phyloP scores from a whole-genome alignment of 2,329 filamentous ascomycete species.

The Trichothecium roseum region DNA sequence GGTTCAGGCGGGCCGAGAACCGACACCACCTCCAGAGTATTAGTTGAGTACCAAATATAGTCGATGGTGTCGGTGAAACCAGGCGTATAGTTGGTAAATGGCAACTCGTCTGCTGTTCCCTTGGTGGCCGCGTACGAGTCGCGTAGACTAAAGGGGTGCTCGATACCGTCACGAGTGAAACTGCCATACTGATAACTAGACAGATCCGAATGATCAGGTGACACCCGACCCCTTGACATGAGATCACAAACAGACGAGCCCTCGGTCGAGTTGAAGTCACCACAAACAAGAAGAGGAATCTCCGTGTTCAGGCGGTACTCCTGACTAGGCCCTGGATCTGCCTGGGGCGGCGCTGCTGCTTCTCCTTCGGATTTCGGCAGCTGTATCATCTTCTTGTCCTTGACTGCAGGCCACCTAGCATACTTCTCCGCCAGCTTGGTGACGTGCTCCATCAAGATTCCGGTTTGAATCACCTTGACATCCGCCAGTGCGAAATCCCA shows the following conservation, averaged over 20 bases:
- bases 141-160: slow-evolving; percentile 87
- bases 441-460: slow-evolving; percentile 87
- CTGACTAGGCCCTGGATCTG: slow-evolving; percentile 68
- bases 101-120: slow-evolving; percentile 72
- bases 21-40: slow-evolving; percentile 72
- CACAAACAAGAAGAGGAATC: slow-evolving; percentile 84
- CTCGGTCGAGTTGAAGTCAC: slow-evolving; percentile 87
- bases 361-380: slow-evolving; percentile 33
- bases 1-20: slow-evolving; percentile 80
- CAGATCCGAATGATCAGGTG: slow-evolving; percentile 71
- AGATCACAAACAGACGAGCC: slow-evolving; percentile 89
- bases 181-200: slow-evolving; percentile 78
- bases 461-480: slow-evolving; percentile 93
- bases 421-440: slow-evolving; percentile 81
- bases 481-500: slow-evolving; percentile 89
- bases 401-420: slow-evolving; percentile 65
- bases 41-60: slow-evolving; percentile 96
- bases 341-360: slow-evolving; percentile 39
- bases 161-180: slow-evolving; percentile 85
- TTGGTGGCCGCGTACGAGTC: slow-evolving; percentile 79
- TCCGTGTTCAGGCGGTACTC: slow-evolving; percentile 80
- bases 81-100: slow-evolving; percentile 94
- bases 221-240: slow-evolving; percentile 68
- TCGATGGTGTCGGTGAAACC: slow-evolving; percentile 89
- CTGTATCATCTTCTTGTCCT: slow-evolving; percentile 61